A percentile compares a stretch with the other conserved stretches of the same genome.
phyloP scores from a whole-genome alignment of 441 rosid species.

The Mallotus repandus region DNA sequence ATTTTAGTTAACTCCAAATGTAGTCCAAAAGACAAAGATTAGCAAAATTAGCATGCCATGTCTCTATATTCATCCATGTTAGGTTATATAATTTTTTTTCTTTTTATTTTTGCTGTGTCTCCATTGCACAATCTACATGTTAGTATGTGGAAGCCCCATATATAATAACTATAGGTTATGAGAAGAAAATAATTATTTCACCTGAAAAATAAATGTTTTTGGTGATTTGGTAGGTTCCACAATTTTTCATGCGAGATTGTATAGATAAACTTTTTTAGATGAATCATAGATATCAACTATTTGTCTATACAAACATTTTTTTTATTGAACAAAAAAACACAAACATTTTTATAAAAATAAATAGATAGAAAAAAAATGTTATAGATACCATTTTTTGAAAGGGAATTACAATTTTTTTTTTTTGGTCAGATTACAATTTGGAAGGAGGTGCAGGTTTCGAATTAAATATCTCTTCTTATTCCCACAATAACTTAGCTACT shows the following conservation, averaged over 20 bases:
- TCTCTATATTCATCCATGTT: slow-evolving; percentile 12
- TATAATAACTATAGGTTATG: not conserved
- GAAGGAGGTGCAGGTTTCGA: no score
- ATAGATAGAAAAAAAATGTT: no score
- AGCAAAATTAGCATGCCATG: slow-evolving; percentile 26
- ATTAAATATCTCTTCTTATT: no score
- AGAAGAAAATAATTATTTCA: slow-evolving; percentile 13
- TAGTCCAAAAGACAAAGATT: slow-evolving; percentile 12
- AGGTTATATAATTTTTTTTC: not conserved
- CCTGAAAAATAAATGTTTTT: not conserved
- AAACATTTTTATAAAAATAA: no score
- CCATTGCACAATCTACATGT: not conserved
- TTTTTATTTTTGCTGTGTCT: not conserved
- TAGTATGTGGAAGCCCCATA: not conserved
- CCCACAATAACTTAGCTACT: no score
- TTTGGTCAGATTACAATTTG: no score
- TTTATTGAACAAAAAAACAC: not conserved
- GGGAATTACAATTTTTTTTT: no score
- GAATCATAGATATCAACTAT: not conserved
- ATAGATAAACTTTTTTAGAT: not conserved
- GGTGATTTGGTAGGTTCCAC: slow-evolving; percentile 20
- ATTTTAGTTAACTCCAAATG: not conserved
- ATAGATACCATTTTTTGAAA: no score
- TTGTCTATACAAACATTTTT: not conserved
- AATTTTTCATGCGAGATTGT: not conserved